phyloP scores from a whole-genome alignment of 495 filamentous ascomycete species.

The Collariella sp. region DNA sequence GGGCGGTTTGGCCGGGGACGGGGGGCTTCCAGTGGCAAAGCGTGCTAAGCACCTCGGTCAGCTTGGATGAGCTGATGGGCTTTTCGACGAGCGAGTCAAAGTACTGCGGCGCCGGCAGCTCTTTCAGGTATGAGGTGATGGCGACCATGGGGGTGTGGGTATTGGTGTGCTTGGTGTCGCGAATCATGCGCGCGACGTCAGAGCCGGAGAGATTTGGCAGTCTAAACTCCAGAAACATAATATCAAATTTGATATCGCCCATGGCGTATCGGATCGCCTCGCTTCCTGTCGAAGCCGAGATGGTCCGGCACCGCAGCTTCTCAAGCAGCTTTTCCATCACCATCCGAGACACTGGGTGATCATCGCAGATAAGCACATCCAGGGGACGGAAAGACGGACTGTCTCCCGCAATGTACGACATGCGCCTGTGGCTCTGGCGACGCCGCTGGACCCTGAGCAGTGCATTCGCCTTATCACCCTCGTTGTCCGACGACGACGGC shows the following conservation, averaged over 20 bases:
- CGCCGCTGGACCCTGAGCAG: constrained; percentile 88
- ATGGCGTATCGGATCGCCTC: constrained; percentile 89
- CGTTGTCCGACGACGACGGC: constrained; percentile 94
- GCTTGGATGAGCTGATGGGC: constrained; percentile 79
- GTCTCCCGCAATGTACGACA: constrained; percentile 74
- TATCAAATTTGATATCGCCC: constrained; percentile 90
- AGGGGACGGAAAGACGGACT: constrained; percentile 82
- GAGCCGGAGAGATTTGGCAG: constrained; percentile 88
- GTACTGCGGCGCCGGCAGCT: constrained; percentile 85
- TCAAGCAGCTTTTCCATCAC: constrained; percentile 96
- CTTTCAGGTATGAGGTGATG: constrained; percentile 95
- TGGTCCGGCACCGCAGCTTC: constrained; percentile 91
- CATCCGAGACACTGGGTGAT: constrained; percentile 92
- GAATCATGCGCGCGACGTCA: constrained; percentile 93
- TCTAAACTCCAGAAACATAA: constrained; percentile 96
- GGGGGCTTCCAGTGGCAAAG: constrained; percentile 92
- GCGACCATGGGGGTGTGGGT: constrained; percentile 91
- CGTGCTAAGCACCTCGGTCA: constrained; percentile 74
- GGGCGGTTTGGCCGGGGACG: constrained; percentile 38
- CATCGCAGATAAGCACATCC: constrained; percentile 93
- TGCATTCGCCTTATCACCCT: constrained; percentile 83
- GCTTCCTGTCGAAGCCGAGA: constrained; percentile 75
- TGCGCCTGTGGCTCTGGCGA: constrained; percentile 79
- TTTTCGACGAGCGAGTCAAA: constrained; percentile 94
- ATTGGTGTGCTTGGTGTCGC: constrained; percentile 89